phyloP scores from a whole-genome alignment of 192 early-diverging fungal genomes.

The Umbelopsis sp. region DNA sequence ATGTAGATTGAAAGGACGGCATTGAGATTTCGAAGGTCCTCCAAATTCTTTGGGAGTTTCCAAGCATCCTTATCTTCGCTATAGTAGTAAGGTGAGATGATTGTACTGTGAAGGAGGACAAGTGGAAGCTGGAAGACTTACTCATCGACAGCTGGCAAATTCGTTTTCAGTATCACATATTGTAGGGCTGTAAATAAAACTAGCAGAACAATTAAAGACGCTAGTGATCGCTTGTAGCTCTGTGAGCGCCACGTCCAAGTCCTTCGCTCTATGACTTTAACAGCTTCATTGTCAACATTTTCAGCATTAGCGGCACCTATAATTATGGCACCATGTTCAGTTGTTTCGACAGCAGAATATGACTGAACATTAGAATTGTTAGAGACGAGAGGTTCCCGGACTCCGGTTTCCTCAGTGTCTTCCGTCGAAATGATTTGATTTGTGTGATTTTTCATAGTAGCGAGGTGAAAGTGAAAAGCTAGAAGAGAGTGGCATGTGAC shows the following conservation, averaged over 20 bases:
- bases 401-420: neutral
- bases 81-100: constrained; percentile 3
- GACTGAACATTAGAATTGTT: neutral
- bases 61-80: constrained; percentile 50
- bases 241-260: constrained; percentile 34
- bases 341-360: constrained; percentile 10
- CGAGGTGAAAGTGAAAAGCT: neutral
- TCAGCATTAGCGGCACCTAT: neutral
- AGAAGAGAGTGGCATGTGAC: neutral
- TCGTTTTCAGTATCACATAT: constrained; percentile 29
- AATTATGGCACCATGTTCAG: constrained; percentile 7
- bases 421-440: neutral
- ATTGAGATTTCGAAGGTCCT: constrained; percentile 52
- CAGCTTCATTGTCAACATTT: neutral
- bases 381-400: neutral
- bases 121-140: constrained; percentile 10
- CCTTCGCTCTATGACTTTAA: constrained; percentile 7
- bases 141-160: constrained; percentile 36
- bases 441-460: constrained; percentile 1
- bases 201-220: constrained; percentile 27
- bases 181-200: constrained; percentile 26
- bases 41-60: constrained; percentile 53
- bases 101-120: neutral
- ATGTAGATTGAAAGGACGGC: constrained; percentile 52
- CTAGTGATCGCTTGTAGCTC: constrained; percentile 36